Conservation (phyloP, 805 yeast species). For the Brettanomyces sp. region DNA sequence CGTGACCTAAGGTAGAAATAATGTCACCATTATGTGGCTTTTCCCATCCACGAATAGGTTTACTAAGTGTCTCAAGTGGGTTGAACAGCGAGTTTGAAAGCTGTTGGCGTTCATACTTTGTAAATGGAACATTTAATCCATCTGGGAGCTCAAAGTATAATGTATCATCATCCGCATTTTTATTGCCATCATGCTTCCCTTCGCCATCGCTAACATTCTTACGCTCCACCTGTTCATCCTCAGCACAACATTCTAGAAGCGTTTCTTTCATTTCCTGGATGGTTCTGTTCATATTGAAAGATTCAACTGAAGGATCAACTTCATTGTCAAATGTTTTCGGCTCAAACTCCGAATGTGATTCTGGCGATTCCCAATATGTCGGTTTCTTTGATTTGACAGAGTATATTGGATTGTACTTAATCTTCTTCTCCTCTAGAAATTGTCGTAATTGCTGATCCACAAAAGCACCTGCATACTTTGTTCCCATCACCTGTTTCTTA, state of each 20-base stretch:
- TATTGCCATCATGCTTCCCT: background rate
- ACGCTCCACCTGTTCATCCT: conserved; percentile 8
- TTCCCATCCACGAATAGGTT: conserved; percentile 25
- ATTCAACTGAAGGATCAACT: conserved; percentile 41
- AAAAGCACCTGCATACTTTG: conserved; percentile 66
- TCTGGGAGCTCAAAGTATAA: conserved; percentile 68
- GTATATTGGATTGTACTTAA: conserved; percentile 37
- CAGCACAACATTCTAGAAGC: conserved; percentile 37
- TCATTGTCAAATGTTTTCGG: conserved; percentile 23
- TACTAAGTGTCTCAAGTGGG: conserved; percentile 32
- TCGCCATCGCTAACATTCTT: background rate
- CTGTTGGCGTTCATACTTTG: conserved; percentile 44
- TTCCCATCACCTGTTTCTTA: conserved; percentile 58
- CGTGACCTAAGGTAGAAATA: conserved; percentile 17
- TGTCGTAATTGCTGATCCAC: conserved; percentile 45
- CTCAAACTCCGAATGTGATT: conserved; percentile 15
- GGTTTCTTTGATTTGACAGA: conserved; percentile 38
- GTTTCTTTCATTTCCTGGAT: conserved; percentile 73
- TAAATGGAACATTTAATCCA: conserved; percentile 57
- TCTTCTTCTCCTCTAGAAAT: conserved; percentile 24
- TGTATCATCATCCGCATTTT: conserved; percentile 17
- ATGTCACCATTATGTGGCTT: conserved; percentile 47
- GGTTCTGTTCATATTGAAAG: conserved; percentile 45
- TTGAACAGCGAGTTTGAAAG: conserved; percentile 68
- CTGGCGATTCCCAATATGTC: conserved; percentile 18